phyloP scores from a whole-genome alignment of 78 protist genomes.

The Mantamonas sphyraenae region DNA sequence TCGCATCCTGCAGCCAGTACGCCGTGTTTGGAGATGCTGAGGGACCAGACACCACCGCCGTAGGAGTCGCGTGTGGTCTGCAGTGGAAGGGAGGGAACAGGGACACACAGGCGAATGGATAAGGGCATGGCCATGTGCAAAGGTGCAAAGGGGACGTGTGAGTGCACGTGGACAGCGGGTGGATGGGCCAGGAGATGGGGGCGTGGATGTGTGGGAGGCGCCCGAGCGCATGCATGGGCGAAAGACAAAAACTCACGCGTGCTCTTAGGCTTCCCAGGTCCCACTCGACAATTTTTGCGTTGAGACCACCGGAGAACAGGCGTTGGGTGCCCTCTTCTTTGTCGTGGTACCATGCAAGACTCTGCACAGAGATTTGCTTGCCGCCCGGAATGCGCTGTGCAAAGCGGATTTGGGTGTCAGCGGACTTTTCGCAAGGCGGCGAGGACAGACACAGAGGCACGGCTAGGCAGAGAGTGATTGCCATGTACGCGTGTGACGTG shows the following conservation, averaged over 20 bases:
- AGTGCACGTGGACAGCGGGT: background rate
- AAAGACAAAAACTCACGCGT: background rate
- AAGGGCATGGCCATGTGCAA: background rate
- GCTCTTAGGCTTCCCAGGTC: background rate
- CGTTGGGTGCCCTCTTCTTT: too few species aligned
- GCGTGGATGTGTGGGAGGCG: too few species aligned
- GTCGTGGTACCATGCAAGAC: background rate
- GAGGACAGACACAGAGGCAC: too few species aligned
- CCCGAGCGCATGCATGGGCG: too few species aligned
- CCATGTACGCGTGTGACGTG: too few species aligned
- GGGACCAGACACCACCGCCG: slow-evolving; percentile 27
- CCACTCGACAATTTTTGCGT: slow-evolving; percentile 15
- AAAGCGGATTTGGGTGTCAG: too few species aligned
- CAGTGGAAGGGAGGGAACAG: background rate
- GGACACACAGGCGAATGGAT: background rate
- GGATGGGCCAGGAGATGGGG: too few species aligned
- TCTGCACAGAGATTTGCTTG: slow-evolving; percentile 1
- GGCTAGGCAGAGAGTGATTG: too few species aligned
- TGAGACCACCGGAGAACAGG: slow-evolving; percentile 7
- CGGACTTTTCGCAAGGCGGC: too few species aligned
- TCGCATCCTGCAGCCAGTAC: slow-evolving; percentile 29
- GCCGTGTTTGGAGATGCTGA: background rate
- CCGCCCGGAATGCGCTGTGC: slow-evolving; percentile 10
- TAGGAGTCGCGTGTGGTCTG: slow-evolving; percentile 1
- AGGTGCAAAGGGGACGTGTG: background rate